A percentile compares a stretch with the other conserved stretches of the same genome.
phyloP scores from a whole-genome alignment of 345 rosid species.

The Reutealis trisperma region DNA sequence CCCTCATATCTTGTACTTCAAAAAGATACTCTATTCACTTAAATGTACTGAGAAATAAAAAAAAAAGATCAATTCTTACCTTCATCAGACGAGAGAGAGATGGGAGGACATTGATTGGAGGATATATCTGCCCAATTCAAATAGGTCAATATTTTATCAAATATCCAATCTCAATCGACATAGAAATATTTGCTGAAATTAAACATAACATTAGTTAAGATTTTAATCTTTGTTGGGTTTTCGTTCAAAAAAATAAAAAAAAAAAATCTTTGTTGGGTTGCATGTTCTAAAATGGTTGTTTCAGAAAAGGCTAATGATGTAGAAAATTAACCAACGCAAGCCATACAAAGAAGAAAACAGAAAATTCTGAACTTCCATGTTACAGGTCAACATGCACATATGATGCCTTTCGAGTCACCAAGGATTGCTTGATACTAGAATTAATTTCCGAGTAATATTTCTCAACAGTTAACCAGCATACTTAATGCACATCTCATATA shows the following conservation, averaged over 20 bases:
- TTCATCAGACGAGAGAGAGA: conserved; percentile 97
- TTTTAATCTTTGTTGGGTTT: not conserved
- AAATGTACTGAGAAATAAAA: conserved; percentile 4
- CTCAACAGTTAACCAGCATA: not conserved
- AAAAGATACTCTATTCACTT: not conserved
- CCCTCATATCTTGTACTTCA: not conserved
- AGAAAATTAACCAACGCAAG: not conserved
- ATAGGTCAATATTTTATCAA: not conserved
- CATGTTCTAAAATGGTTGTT: not conserved
- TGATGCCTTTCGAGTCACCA: not conserved
- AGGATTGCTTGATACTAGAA: not conserved
- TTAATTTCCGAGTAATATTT: not conserved
- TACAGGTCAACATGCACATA: not conserved
- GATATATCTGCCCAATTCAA: conserved; percentile 73
- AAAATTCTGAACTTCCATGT: not conserved
- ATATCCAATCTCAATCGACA: not conserved
- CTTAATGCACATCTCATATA: not conserved
- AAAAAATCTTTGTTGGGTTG: no score
- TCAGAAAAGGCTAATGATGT: not conserved
- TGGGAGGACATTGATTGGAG: conserved; percentile 98
- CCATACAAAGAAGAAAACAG: not conserved
- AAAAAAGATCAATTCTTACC: conserved; percentile 40
- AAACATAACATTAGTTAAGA: not conserved
- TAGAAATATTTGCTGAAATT: not conserved
- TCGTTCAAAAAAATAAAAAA: no score